Percentiles rank a stretch among this genome's conserved stretches.
Conservation (phyloP, 2,329 filamentous ascomycete genomes). For the Diaporthe vexans region DNA sequence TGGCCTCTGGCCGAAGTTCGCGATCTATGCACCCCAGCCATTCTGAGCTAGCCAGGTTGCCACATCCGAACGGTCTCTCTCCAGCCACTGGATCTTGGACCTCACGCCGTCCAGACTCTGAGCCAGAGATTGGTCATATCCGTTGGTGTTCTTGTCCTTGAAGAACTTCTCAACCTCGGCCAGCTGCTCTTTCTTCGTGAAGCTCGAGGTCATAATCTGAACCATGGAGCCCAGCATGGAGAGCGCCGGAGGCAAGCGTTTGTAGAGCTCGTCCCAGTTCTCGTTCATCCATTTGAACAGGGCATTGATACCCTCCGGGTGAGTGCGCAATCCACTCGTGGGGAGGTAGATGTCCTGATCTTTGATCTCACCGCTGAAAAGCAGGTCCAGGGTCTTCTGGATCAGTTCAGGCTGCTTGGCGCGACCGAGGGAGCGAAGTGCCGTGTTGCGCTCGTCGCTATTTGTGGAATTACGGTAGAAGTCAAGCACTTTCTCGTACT, state of each 20-base stretch:
- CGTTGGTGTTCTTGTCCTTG: slow-evolving; percentile 81
- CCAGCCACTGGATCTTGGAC: slow-evolving; percentile 86
- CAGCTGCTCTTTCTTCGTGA: slow-evolving; percentile 83
- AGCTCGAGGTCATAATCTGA: slow-evolving; percentile 83
- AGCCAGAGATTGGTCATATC: slow-evolving; percentile 89
- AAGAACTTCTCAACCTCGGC: slow-evolving; percentile 87
- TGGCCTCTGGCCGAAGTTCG: background rate
- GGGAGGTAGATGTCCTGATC: slow-evolving; percentile 96
- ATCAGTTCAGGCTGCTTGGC: slow-evolving; percentile 85
- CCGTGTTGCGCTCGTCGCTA: slow-evolving; percentile 92
- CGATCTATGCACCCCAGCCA: slow-evolving; percentile 46
- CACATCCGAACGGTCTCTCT: slow-evolving; percentile 83
- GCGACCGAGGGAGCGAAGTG: slow-evolving; percentile 85
- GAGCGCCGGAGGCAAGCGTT: slow-evolving; percentile 87
- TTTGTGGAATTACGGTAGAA: slow-evolving; percentile 82
- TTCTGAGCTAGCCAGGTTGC: slow-evolving; percentile 53
- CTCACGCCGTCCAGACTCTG: slow-evolving; percentile 88
- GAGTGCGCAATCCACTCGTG: slow-evolving; percentile 81
- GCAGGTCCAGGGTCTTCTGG: slow-evolving; percentile 81
- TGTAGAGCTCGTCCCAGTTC: slow-evolving; percentile 88
- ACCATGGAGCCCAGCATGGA: slow-evolving; percentile 90
- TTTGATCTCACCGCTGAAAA: slow-evolving; percentile 86
- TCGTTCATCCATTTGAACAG: slow-evolving; percentile 87
- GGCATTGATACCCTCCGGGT: slow-evolving; percentile 82
- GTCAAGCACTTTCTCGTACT: slow-evolving; percentile 83